These are phyloP conservation scores for Polytrichum commune DNA, from an alignment of 225 moss, liverwort and hornwort species.

Conservation along the genomic window DNA sequence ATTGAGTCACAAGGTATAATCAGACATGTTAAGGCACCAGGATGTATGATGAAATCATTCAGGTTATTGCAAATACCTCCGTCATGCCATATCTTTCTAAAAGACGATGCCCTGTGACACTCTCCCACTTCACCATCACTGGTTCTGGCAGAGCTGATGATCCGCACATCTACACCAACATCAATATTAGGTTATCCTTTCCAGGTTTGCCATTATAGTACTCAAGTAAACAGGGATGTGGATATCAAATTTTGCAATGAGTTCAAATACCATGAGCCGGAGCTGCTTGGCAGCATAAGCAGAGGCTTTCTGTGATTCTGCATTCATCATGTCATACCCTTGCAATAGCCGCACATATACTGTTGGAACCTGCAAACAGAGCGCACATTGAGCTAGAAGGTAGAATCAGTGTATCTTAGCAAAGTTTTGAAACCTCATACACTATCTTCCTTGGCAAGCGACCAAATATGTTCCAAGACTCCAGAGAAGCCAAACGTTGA, in stretches of 20 bases:
- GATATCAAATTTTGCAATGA: slow-evolving; percentile 1
- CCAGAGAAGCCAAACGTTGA: too few species aligned
- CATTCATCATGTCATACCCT: slow-evolving; percentile 94
- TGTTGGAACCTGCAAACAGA: slow-evolving; percentile 71
- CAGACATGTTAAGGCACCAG: too few species aligned
- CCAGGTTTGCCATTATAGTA: too few species aligned
- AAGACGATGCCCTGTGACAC: slow-evolving; percentile 87
- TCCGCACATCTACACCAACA: slow-evolving; percentile 80
- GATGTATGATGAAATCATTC: neutral
- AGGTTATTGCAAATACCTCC: slow-evolving; percentile 49
- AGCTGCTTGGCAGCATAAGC: slow-evolving; percentile 70
- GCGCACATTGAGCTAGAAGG: neutral
- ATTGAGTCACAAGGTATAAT: too few species aligned
- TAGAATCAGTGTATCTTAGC: too few species aligned
- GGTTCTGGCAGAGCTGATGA: slow-evolving; percentile 95
- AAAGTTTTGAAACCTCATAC: too few species aligned
- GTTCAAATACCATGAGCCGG: slow-evolving; percentile 70
- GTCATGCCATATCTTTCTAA: slow-evolving; percentile 99
- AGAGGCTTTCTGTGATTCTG: slow-evolving; percentile 62
- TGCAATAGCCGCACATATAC: slow-evolving; percentile 92
- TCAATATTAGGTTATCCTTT: neutral
- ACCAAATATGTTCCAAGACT: too few species aligned
- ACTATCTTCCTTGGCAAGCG: too few species aligned
- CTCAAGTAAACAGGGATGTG: slow-evolving; percentile 1
- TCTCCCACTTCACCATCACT: slow-evolving; percentile 90